Percentiles rank a stretch among this genome's conserved stretches.
Conservation (phyloP, 768 basidiomycete genomes). For the Lactarius sp. region DNA sequence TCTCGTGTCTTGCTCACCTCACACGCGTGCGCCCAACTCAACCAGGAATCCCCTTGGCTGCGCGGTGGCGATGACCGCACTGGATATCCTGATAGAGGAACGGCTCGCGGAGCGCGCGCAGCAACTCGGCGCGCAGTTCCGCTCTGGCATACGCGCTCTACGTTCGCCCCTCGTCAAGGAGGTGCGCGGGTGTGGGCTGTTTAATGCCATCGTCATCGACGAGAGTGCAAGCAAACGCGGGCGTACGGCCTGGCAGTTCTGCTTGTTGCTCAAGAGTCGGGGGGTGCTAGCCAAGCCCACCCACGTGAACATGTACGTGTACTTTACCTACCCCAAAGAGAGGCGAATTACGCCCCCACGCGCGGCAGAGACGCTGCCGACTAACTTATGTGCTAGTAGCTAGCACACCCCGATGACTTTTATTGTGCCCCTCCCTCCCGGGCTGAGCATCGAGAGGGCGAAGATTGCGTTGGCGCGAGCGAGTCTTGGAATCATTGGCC, state of each 20-base stretch:
- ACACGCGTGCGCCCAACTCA: background rate
- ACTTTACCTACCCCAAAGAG: background rate
- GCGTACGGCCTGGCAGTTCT: slow-evolving; percentile 93
- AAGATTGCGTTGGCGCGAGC: slow-evolving; percentile 59
- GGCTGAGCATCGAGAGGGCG: slow-evolving; percentile 48
- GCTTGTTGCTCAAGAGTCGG: slow-evolving; percentile 84
- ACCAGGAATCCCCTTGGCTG: slow-evolving; percentile 88
- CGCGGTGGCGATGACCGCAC: slow-evolving; percentile 91
- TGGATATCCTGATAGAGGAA: slow-evolving; percentile 89
- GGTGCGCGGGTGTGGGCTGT: slow-evolving; percentile 81
- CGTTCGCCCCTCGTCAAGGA: slow-evolving; percentile 66
- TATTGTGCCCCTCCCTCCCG: slow-evolving; percentile 74
- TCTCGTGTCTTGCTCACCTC: slow-evolving; percentile 7
- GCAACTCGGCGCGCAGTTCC: slow-evolving; percentile 76
- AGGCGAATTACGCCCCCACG: slow-evolving; percentile 56
- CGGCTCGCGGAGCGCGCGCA: slow-evolving; percentile 74
- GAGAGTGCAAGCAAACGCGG: slow-evolving; percentile 72
- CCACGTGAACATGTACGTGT: slow-evolving; percentile 82
- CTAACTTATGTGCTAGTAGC: slow-evolving; percentile 50
- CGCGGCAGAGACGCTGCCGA: slow-evolving; percentile 62
- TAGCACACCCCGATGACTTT: slow-evolving; percentile 81
- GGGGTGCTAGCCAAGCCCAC: slow-evolving; percentile 96
- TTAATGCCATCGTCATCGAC: slow-evolving; percentile 94
- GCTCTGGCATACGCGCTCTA: slow-evolving; percentile 52
- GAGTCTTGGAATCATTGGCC: slow-evolving; percentile 68